Percentiles rank a stretch among this genome's conserved stretches.
These are phyloP conservation scores for Leccinum pallidistipes DNA, from an alignment of 1,284 basidiomycete genomes.

Conservation along the genomic window DNA sequence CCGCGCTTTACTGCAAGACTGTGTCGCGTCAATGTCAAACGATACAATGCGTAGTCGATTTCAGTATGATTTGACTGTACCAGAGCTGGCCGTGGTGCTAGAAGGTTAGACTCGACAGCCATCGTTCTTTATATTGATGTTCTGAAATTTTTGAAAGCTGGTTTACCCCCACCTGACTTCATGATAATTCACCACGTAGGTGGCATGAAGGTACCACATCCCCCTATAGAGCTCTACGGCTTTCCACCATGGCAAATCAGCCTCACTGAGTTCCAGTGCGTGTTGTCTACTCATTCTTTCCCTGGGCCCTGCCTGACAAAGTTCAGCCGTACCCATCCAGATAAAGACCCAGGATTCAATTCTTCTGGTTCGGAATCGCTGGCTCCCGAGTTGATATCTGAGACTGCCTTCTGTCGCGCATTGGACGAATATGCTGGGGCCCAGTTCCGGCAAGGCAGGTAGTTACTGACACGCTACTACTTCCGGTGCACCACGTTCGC, in stretches of 20 bases:
- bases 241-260: constrained; percentile 80
- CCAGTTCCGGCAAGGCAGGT: constrained; percentile 75
- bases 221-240: constrained; percentile 63
- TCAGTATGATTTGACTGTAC: constrained; percentile 41
- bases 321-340: constrained; percentile 26
- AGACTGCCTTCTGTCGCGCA: constrained; percentile 60
- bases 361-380: not conserved
- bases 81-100: constrained; percentile 49
- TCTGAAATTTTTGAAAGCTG: constrained; percentile 37
- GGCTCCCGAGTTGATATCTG: constrained; percentile 39
- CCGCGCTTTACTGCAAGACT: constrained; percentile 34
- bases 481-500: constrained; percentile 3
- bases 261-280: constrained; percentile 75
- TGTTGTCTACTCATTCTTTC: constrained; percentile 3
- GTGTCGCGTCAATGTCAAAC: constrained; percentile 5
- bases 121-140: not conserved
- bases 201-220: constrained; percentile 36
- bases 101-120: constrained; percentile 49
- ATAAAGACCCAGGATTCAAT: constrained; percentile 10
- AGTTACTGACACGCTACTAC: constrained; percentile 21
- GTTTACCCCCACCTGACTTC: constrained; percentile 67
- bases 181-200: constrained; percentile 66
- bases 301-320: not conserved
- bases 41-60: constrained; percentile 7
- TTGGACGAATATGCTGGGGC: constrained; percentile 68